Conservation (phyloP, 2,329 filamentous ascomycete genomes). For the Rutstroemia sp. region DNA sequence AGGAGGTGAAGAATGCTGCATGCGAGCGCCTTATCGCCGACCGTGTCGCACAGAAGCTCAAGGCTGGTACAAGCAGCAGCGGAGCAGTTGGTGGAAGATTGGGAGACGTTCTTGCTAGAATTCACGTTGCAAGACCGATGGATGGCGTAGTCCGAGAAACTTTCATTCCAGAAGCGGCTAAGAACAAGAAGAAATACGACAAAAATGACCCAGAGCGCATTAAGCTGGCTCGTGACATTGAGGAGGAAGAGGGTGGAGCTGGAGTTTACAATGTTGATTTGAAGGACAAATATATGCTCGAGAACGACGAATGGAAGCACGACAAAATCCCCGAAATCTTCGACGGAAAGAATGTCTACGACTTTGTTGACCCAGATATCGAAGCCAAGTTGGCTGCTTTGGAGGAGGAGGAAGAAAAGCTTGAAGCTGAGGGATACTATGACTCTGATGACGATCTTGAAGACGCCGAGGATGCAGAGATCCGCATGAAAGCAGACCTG, state of each 20-base stretch:
- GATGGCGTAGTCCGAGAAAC: conserved; percentile 71
- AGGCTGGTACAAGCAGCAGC: conserved; percentile 73
- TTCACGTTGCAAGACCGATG: conserved; percentile 94
- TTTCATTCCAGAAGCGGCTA: conserved; percentile 81
- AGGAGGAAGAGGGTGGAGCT: conserved; percentile 87
- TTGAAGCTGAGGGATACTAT: conserved; percentile 90
- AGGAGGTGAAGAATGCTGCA: conserved; percentile 88
- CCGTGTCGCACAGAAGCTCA: conserved; percentile 90
- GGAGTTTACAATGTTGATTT: conserved; percentile 95
- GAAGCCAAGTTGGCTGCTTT: conserved; percentile 85
- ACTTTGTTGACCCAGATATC: conserved; percentile 96
- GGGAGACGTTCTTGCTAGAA: conserved; percentile 84
- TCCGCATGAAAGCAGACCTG: conserved; percentile 83
- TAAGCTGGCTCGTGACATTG: conserved; percentile 75
- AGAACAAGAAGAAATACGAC: conserved; percentile 80
- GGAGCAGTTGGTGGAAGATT: conserved; percentile 74
- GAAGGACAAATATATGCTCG: conserved; percentile 79
- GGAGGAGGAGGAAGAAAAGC: conserved; percentile 90
- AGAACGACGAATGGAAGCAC: conserved; percentile 88
- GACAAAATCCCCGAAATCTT: conserved; percentile 93
- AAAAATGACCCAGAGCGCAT: conserved; percentile 80
- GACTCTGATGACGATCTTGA: conserved; percentile 75
- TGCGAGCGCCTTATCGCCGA: conserved; percentile 91
- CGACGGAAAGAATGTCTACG: conserved; percentile 94
- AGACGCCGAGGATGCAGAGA: conserved; percentile 81